phyloP scores from a whole-genome alignment of 192 early-diverging fungal species.

The Backusella mclennaniae region DNA sequence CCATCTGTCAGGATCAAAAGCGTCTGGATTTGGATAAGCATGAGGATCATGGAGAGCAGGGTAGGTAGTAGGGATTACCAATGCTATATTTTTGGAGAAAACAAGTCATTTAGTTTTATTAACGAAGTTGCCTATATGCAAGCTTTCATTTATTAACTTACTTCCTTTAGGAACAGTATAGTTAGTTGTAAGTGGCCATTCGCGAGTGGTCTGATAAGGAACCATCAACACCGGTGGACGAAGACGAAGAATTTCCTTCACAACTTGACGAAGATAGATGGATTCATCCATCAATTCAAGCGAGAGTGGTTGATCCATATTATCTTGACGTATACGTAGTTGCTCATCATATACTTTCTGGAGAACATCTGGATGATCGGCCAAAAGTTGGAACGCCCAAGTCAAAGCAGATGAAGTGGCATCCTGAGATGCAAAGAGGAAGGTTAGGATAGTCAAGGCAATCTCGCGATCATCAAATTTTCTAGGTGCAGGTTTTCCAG shows the following conservation, averaged over 20 bases:
- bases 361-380: constrained; percentile 42
- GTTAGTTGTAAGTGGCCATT: constrained; percentile 29
- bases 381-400: constrained; percentile 45
- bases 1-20: constrained; percentile 40
- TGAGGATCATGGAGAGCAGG: constrained; percentile 41
- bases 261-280: constrained; percentile 37
- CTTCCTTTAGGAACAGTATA: constrained; percentile 39
- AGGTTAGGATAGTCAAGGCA: constrained; percentile 43
- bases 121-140: background rate
- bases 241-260: constrained; percentile 37
- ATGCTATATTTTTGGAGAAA: constrained; percentile 7
- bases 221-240: constrained; percentile 44
- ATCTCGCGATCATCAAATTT: constrained; percentile 41
- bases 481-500: constrained; percentile 17
- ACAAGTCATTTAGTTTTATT: background rate
- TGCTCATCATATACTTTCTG: constrained; percentile 37
- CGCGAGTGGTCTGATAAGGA: constrained; percentile 35
- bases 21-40: constrained; percentile 37
- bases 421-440: constrained; percentile 46
- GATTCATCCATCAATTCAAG: constrained; percentile 35
- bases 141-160: background rate
- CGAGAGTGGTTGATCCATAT: constrained; percentile 11
- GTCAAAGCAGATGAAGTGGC: constrained; percentile 45
- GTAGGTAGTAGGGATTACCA: constrained; percentile 42
- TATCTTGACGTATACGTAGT: constrained; percentile 17